Percentiles rank a stretch among this genome's conserved stretches.
phyloP scores from a whole-genome alignment of 2,329 filamentous ascomycete species.

The Aspergillus tamarii region DNA sequence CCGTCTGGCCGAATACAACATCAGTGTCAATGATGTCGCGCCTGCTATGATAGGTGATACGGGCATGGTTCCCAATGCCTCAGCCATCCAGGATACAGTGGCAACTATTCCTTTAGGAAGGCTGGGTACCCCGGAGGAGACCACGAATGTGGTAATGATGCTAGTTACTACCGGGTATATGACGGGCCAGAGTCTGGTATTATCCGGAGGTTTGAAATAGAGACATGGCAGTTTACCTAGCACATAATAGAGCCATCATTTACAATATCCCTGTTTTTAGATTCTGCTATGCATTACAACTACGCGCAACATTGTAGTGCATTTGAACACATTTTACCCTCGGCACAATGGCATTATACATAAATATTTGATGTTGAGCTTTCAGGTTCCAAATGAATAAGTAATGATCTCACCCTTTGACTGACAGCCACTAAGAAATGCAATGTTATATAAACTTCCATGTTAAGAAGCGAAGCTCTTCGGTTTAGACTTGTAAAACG shows the following conservation, averaged over 20 bases:
- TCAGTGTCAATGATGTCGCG: conserved; percentile 69
- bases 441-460: too few species aligned
- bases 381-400: too few species aligned
- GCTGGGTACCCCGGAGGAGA: conserved; percentile 61
- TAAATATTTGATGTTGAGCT: too few species aligned
- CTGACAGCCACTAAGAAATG: too few species aligned
- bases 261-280: not conserved
- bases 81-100: conserved; percentile 61
- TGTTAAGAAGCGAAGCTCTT: too few species aligned
- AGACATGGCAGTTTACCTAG: not conserved
- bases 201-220: conserved; percentile 58
- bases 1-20: conserved; percentile 62
- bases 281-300: too few species aligned
- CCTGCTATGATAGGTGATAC: conserved; percentile 70
- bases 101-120: conserved; percentile 63
- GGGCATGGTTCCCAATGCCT: conserved; percentile 64
- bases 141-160: conserved; percentile 65
- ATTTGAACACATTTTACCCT: too few species aligned
- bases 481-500: too few species aligned
- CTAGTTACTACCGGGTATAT: conserved; percentile 62
- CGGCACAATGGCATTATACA: too few species aligned
- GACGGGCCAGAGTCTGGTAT: conserved; percentile 59
- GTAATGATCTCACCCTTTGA: too few species aligned
- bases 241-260: not conserved
- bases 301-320: too few species aligned